Evolutionary conservation across 768 basidiomycete species (phyloP).

Genomic region (Boletus vinaceobasis): DNA sequence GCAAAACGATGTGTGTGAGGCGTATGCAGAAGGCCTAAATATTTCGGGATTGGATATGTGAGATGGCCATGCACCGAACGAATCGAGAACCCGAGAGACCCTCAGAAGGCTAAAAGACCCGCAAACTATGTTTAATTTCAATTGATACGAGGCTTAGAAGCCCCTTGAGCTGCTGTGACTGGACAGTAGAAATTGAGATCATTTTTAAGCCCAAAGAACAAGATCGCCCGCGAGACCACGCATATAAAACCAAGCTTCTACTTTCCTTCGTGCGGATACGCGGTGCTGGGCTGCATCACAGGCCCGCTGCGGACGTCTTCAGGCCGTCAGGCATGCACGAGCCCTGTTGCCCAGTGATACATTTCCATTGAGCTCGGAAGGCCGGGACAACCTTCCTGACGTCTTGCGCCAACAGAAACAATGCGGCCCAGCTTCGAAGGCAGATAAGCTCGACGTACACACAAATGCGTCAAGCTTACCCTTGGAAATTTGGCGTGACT

Average conservation of each 20-base stretch:
- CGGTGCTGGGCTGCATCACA: not conserved
- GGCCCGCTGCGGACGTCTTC: not conserved
- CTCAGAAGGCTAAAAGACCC: not conserved
- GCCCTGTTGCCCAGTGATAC: not conserved
- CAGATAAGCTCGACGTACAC: not conserved
- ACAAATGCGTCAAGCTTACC: not conserved
- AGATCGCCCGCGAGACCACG: not conserved
- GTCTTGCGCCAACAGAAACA: too few relatives aligned
- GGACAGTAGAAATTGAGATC: not conserved
- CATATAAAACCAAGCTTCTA: not conserved
- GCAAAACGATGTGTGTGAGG: not conserved
- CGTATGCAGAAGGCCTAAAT: not conserved
- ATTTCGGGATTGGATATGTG: not conserved
- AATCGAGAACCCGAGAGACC: not conserved
- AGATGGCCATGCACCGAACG: not conserved
- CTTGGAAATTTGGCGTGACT: not conserved
- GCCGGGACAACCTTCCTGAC: too few relatives aligned
- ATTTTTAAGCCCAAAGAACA: not conserved
- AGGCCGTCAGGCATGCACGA: not conserved
- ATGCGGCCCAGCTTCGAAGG: too few relatives aligned
- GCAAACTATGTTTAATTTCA: not conserved
- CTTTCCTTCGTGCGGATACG: not conserved
- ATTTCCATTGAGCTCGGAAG: not conserved
- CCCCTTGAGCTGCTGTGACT: not conserved
- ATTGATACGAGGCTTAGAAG: not conserved